Conservation (phyloP, 768 basidiomycete genomes). For the Lactarius sp. region DNA sequence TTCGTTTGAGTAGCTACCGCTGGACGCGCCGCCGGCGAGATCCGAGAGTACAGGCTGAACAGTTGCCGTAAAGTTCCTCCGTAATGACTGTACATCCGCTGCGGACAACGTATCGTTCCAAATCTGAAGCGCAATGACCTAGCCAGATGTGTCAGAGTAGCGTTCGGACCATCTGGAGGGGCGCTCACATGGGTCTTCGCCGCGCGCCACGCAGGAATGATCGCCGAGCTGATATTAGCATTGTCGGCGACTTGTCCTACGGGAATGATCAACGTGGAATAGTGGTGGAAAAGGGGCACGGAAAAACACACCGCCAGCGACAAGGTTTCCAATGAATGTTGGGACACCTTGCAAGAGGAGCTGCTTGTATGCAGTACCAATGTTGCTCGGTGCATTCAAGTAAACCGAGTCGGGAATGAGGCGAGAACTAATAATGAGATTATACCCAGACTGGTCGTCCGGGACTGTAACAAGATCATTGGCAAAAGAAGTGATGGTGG, state of each 20-base stretch:
- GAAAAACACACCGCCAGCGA: conserved; percentile 14
- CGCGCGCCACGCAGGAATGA: conserved; percentile 36
- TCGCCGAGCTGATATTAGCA: conserved; percentile 33
- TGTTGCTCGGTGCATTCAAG: neutral
- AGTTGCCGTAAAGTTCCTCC: conserved; percentile 27
- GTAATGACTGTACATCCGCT: conserved; percentile 23
- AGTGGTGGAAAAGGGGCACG: neutral
- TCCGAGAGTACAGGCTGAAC: conserved; percentile 31
- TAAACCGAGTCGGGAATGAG: conserved; percentile 16
- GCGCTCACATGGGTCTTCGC: conserved; percentile 37
- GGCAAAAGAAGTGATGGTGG: conserved; percentile 8
- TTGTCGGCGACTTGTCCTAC: conserved; percentile 35
- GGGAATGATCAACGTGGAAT: neutral
- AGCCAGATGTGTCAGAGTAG: neutral
- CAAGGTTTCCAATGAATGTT: conserved; percentile 5
- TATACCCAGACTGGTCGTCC: conserved; percentile 17
- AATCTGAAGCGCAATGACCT: neutral
- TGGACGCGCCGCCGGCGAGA: conserved; percentile 29
- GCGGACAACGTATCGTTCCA: conserved; percentile 15
- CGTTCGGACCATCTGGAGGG: too few species aligned
- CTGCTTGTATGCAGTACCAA: conserved; percentile 16
- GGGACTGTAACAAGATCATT: conserved; percentile 11
- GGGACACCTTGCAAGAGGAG: conserved; percentile 13
- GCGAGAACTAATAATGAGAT: conserved; percentile 19
- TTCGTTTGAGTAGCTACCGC: conserved; percentile 36